These are phyloP conservation scores for Thraustochytrium sp. DNA, from an alignment of 352 stramenopile species.

Conservation along the genomic window DNA sequence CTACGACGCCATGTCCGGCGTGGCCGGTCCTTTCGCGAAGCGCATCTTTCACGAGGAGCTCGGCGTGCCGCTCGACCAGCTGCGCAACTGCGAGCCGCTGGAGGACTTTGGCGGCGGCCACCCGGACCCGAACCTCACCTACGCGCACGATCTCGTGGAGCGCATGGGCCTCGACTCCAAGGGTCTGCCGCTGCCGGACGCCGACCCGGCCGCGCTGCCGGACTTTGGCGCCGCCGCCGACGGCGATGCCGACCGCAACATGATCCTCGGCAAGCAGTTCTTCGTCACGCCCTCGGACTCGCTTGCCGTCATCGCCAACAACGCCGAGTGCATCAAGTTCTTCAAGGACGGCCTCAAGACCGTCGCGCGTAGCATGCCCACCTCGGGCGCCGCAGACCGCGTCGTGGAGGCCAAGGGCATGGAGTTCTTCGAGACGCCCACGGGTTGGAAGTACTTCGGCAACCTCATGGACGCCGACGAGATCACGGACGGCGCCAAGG, in stretches of 20 bases:
- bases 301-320: slow-evolving; percentile 95
- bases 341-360: slow-evolving; percentile 86
- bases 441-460: slow-evolving; percentile 99
- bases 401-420: slow-evolving; percentile 91
- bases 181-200: slow-evolving; percentile 66
- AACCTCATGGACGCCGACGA: slow-evolving; percentile 94
- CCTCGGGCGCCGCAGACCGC: slow-evolving; percentile 90
- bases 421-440: slow-evolving; percentile 93
- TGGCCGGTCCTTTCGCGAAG: slow-evolving; percentile 89
- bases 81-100: slow-evolving; percentile 87
- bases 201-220: slow-evolving; percentile 58
- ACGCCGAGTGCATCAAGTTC: slow-evolving; percentile 88
- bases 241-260: slow-evolving; percentile 96
- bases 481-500: slow-evolving; percentile 67
- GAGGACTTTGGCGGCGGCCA: slow-evolving; percentile 94
- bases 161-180: slow-evolving; percentile 84
- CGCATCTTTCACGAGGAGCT: slow-evolving; percentile 94
- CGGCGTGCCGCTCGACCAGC: slow-evolving; percentile 62
- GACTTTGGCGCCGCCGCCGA: slow-evolving; percentile 93
- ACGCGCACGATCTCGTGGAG: slow-evolving; percentile 90
- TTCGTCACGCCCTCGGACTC: slow-evolving; percentile 98
- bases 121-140: slow-evolving; percentile 98
- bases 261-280: slow-evolving; percentile 94
- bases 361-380: slow-evolving; percentile 96
- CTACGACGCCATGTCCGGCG: slow-evolving; percentile 96